These are phyloP conservation scores for Aspergillus quadrilineatus DNA, from an alignment of 2,329 filamentous ascomycete genomes.

Conservation along the genomic window DNA sequence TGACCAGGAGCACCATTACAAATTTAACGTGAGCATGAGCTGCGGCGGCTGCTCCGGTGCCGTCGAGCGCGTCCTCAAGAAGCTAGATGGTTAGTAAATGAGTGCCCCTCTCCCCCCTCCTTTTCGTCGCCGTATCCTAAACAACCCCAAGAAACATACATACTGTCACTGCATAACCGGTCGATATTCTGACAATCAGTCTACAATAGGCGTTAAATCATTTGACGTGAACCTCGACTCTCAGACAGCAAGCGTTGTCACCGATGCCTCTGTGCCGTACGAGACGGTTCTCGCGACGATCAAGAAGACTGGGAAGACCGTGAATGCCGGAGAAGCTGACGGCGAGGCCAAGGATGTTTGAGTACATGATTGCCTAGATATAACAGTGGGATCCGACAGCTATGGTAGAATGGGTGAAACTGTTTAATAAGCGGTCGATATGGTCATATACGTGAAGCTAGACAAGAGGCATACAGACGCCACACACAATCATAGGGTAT, in stretches of 20 bases:
- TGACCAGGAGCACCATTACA: slow-evolving; percentile 85
- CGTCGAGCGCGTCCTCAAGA: slow-evolving; percentile 86
- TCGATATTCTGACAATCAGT: background rate
- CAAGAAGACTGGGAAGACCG: slow-evolving; percentile 91
- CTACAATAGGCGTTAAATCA: slow-evolving; percentile 69
- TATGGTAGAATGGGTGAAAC: background rate
- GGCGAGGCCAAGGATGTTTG: slow-evolving; percentile 40
- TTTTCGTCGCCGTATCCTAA: background rate
- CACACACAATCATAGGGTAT: too few relatives aligned
- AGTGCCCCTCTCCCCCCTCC: background rate
- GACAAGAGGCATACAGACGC: too few relatives aligned
- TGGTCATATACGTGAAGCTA: background rate
- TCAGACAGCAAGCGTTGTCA: slow-evolving; percentile 76
- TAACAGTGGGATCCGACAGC: background rate
- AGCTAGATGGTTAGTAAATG: slow-evolving; percentile 70
- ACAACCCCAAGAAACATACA: background rate
- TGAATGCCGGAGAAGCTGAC: slow-evolving; percentile 63
- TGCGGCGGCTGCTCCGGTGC: slow-evolving; percentile 96
- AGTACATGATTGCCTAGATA: slow-evolving; percentile 1
- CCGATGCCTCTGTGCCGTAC: slow-evolving; percentile 69
- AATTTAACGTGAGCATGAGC: slow-evolving; percentile 91
- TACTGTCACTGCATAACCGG: background rate
- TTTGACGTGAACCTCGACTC: slow-evolving; percentile 85
- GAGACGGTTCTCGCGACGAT: slow-evolving; percentile 82
- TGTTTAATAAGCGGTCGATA: background rate